phyloP scores from a whole-genome alignment of 306 rosid species.

The Mimosa bimucronata region DNA sequence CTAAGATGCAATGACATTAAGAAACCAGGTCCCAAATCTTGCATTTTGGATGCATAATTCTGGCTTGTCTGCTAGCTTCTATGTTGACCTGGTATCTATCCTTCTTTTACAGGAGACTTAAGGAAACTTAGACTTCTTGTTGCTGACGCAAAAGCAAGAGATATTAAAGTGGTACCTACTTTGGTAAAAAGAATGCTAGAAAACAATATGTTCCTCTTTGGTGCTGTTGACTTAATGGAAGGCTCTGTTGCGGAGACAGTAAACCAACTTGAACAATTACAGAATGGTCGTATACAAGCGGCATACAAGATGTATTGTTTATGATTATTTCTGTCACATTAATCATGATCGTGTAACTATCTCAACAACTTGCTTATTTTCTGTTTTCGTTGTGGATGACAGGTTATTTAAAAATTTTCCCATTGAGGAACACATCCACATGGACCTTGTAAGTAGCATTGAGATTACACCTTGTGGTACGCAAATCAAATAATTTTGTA shows the following conservation, averaged over 20 bases:
- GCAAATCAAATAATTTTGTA: background rate
- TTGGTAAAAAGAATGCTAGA: conserved; percentile 75
- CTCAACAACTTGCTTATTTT: conserved; percentile 23
- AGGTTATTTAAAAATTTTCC: conserved; percentile 61
- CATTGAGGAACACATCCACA: conserved; percentile 56
- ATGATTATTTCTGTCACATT: conserved; percentile 17
- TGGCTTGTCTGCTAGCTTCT: background rate
- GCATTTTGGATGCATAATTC: background rate
- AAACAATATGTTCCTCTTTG: conserved; percentile 72
- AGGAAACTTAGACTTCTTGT: conserved; percentile 65
- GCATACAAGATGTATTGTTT: conserved; percentile 60
- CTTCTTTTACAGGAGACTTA: conserved; percentile 64
- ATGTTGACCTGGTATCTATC: conserved; percentile 6
- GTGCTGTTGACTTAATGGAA: conserved; percentile 70
- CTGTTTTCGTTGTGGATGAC: conserved; percentile 39
- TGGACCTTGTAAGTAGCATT: conserved; percentile 73
- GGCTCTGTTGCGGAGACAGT: conserved; percentile 61
- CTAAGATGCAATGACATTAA: background rate
- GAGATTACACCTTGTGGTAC: conserved; percentile 22
- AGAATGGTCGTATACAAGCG: conserved; percentile 65
- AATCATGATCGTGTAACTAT: conserved; percentile 11
- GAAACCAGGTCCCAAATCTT: background rate
- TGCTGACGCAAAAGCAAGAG: conserved; percentile 53
- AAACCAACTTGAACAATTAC: conserved; percentile 71
- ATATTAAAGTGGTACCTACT: conserved; percentile 52